A percentile compares a stretch with the other conserved stretches of the same genome.
phyloP scores from a whole-genome alignment of 495 filamentous ascomycete species.

The Aspergillus egyptiacus region DNA sequence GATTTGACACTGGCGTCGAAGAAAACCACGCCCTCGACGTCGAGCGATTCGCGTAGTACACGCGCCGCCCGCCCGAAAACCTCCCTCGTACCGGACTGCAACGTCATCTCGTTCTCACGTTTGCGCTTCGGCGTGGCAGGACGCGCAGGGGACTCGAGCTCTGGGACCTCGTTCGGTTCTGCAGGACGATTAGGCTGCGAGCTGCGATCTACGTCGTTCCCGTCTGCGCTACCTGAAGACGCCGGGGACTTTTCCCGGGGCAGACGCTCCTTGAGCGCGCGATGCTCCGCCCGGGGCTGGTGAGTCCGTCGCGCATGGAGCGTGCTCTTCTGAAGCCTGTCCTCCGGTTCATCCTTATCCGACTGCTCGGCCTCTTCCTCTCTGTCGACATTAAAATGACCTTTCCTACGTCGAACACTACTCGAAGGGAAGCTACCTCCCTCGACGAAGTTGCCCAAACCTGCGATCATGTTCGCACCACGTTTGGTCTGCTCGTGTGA shows the following conservation, averaged over 20 bases:
- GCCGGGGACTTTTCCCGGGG: not conserved
- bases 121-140: not conserved
- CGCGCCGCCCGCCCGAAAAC: slow-evolving; percentile 31
- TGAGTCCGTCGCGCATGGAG: not conserved
- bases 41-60: slow-evolving; percentile 41
- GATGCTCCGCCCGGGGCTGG: not conserved
- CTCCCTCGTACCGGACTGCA: slow-evolving; percentile 1
- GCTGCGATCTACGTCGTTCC: not conserved
- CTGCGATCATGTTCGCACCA: slow-evolving; percentile 11
- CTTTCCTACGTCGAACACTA: not conserved
- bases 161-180: not conserved
- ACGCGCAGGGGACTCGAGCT: not conserved
- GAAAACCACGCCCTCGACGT: slow-evolving; percentile 43
- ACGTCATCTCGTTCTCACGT: not conserved
- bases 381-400: not conserved
- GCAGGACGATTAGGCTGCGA: not conserved
- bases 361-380: not conserved
- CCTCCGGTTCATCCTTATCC: not conserved
- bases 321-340: not conserved
- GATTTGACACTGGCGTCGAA: slow-evolving; percentile 33
- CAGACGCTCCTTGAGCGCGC: not conserved
- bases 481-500: slow-evolving; percentile 6
- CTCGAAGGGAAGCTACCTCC: slow-evolving; percentile 3
- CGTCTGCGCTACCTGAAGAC: not conserved
- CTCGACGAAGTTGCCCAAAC: slow-evolving; percentile 16